Base-by-base conservation (phyloP, 2,329 filamentous ascomycete species). In the Talaromyces funiculosus region DNA sequence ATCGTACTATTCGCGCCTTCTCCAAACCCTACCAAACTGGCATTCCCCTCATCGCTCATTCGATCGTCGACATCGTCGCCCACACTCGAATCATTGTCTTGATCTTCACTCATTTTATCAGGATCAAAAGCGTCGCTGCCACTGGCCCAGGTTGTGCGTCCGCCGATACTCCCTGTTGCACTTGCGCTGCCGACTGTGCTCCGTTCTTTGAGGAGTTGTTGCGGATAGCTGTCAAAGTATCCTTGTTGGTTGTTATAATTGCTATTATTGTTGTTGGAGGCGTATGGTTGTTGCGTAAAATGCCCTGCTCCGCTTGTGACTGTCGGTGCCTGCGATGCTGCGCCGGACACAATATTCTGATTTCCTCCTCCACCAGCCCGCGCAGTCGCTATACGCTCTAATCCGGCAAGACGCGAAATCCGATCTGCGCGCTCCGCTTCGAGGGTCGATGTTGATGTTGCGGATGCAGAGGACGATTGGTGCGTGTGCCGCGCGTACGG, bases 371-470 rank as follows among this genome's bases (percentile, higher is more conserved):
- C 35, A 22, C 54, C 37, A 16, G 84, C 80, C 63, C 90, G 87
- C 45, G 88, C 82, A n/a, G 90, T 90, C 16, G 89, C 87, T 61
- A 97, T 87, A 60, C 90, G 86, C 73, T 96, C 92, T 38, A 97
- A 84, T n/a, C 93, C 93, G 12, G 92, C 90, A 22, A 97, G 86
- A 55, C 93, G 92, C 45, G 92, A 96, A 75, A 97, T 97, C 69
- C 93, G 92, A 76, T 97, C 92, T 64, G 91, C 92, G 67, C 92
- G 90, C 75, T 96, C 92, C 64, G 92, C 92, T 69, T 96, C 92
- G 63, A 94, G 86, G 68, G 88, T 93, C 66, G 84, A 88, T 58
- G 85, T 84, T 20, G 86, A 88, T 6, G 84, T 75, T 37, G 73
- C 73, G n/a, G 79, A 80, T 75, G 66, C 82, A 78, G 68, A 85